Conservation (phyloP, 2,329 filamentous ascomycete species). For the Paecilomyces dactylethromorphus region DNA sequence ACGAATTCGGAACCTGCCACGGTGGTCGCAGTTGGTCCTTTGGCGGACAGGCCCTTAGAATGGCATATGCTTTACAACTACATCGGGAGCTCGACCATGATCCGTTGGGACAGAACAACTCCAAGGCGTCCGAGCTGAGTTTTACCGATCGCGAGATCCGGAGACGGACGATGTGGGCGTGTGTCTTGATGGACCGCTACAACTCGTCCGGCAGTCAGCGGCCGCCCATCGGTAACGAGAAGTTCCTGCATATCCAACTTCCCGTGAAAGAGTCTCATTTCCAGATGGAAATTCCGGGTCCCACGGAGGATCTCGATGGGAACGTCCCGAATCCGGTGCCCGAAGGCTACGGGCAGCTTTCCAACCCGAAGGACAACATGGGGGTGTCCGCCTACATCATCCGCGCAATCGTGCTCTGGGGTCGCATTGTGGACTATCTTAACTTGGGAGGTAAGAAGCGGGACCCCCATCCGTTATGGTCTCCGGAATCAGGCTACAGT, state of each 20-base stretch:
- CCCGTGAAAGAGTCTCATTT: conserved; percentile 88
- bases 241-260: conserved; percentile 80
- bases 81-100: conserved; percentile 87
- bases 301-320: conserved; percentile 77
- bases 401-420: conserved; percentile 79
- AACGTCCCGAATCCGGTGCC: conserved; percentile 57
- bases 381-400: conserved; percentile 89
- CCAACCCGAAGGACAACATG: conserved; percentile 75
- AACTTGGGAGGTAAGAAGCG: conserved; percentile 81
- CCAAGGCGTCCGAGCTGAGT: conserved; percentile 59
- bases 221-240: conserved; percentile 84
- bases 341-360: conserved; percentile 57
- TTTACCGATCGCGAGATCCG: conserved; percentile 92
- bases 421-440: conserved; percentile 78
- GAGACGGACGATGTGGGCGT: conserved; percentile 94
- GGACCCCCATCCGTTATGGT: conserved; percentile 75
- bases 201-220: conserved; percentile 92
- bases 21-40: conserved; percentile 94
- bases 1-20: conserved; percentile 96
- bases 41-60: conserved; percentile 87
- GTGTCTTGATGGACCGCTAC: conserved; percentile 95
- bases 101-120: conserved; percentile 56
- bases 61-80: conserved; percentile 92
- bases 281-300: conserved; percentile 80
- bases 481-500: conserved; percentile 68